A percentile compares a stretch with the other conserved stretches of the same genome.
phyloP scores from a whole-genome alignment of 352 stramenopile species.

The Phytophthora megakarya region DNA sequence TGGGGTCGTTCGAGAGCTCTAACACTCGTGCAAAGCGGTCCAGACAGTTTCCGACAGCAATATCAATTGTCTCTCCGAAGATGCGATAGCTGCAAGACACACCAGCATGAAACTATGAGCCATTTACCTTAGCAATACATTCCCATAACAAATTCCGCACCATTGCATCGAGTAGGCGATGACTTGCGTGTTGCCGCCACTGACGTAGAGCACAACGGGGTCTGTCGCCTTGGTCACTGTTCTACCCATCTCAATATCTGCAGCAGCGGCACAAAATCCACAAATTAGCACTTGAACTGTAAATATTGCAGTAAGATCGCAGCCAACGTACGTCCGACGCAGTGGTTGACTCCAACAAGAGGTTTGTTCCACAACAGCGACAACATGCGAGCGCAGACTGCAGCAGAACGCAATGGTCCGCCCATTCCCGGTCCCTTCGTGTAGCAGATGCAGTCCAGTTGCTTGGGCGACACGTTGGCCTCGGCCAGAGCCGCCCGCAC shows the following conservation, averaged over 20 bases:
- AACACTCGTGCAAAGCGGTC: slow-evolving; percentile 97
- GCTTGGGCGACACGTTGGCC: slow-evolving; percentile 80
- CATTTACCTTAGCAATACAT: slow-evolving; percentile 10
- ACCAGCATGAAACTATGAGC: slow-evolving; percentile 2
- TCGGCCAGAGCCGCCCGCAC: slow-evolving; percentile 94
- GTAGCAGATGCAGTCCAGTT: slow-evolving; percentile 96
- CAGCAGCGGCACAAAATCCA: background rate
- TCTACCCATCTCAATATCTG: slow-evolving; percentile 99
- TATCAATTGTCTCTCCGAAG: slow-evolving; percentile 99
- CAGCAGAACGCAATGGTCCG: slow-evolving; percentile 95
- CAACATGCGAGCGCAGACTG: slow-evolving; percentile 94
- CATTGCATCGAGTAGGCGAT: slow-evolving; percentile 90
- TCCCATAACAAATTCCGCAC: slow-evolving; percentile 23
- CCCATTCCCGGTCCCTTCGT: slow-evolving; percentile 98
- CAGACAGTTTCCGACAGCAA: slow-evolving; percentile 99
- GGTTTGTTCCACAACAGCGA: slow-evolving; percentile 96
- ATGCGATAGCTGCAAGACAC: slow-evolving; percentile 92
- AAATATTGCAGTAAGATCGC: background rate
- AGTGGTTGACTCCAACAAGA: slow-evolving; percentile 99
- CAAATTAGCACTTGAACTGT: background rate
- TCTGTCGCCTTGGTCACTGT: slow-evolving; percentile 95
- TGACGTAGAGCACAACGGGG: slow-evolving; percentile 99
- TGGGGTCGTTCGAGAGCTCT: slow-evolving; percentile 98
- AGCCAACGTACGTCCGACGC: slow-evolving; percentile 91
- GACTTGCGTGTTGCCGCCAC: slow-evolving; percentile 99